Evolutionary conservation across 495 filamentous ascomycete genomes (phyloP).

Genomic region (Aspergillus indologenus): DNA sequence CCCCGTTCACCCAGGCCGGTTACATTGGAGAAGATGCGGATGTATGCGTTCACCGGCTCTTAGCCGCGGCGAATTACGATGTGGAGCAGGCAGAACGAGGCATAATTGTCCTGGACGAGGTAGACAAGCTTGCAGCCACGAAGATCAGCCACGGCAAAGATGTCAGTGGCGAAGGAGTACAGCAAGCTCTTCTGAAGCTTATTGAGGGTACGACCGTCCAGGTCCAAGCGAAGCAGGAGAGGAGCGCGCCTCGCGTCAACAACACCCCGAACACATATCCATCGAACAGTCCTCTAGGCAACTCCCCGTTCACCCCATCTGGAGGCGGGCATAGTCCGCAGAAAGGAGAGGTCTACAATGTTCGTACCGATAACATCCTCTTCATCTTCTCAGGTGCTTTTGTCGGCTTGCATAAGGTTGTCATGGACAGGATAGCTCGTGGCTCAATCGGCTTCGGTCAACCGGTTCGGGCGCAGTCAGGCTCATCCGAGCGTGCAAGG

Average conservation of each 20-base stretch:
- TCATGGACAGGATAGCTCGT: slow-evolving; percentile 80
- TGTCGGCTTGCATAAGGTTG: slow-evolving; percentile 83
- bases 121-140: slow-evolving; percentile 88
- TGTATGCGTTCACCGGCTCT: slow-evolving; percentile 81
- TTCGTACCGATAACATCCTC: slow-evolving; percentile 92
- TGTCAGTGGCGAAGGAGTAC: slow-evolving; percentile 89
- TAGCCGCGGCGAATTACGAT: slow-evolving; percentile 89
- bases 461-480: slow-evolving; percentile 56
- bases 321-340: slow-evolving; percentile 38
- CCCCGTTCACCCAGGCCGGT: slow-evolving; percentile 92
- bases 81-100: slow-evolving; percentile 81
- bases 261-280: slow-evolving; percentile 43
- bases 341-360: slow-evolving; percentile 83
- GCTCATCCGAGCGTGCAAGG: slow-evolving; percentile 21
- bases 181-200: slow-evolving; percentile 93
- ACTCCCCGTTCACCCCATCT: slow-evolving; percentile 38
- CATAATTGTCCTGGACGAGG: slow-evolving; percentile 92
- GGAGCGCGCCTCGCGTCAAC: slow-evolving; percentile 49
- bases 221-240: slow-evolving; percentile 75
- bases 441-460: slow-evolving; percentile 93
- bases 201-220: slow-evolving; percentile 94
- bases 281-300: slow-evolving; percentile 49
- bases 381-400: slow-evolving; percentile 97
- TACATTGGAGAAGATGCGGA: slow-evolving; percentile 98
- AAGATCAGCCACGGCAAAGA: slow-evolving; percentile 72